These are phyloP conservation scores for Xerocomus spinulosus DNA, from an alignment of 768 basidiomycete genomes.

Conservation along the genomic window DNA sequence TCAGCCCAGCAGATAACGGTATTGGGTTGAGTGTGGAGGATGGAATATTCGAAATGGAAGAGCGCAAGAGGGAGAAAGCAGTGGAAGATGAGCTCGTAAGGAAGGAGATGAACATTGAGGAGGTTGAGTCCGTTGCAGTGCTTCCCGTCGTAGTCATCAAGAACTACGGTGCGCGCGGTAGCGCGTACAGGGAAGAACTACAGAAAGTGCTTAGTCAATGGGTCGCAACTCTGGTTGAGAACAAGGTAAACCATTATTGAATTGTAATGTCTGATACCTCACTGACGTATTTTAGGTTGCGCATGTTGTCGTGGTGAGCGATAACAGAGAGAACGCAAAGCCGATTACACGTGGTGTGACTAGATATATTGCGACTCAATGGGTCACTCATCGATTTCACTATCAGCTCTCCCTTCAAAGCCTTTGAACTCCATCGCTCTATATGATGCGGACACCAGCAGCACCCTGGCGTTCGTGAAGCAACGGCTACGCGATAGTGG, in stretches of 20 bases:
- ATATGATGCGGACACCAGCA: conserved; percentile 79
- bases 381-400: background rate
- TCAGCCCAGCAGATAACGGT: conserved; percentile 36
- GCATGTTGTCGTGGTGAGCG: conserved; percentile 86
- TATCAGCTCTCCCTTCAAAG: conserved; percentile 73
- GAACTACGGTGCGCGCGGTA: conserved; percentile 63
- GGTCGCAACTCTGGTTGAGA: conserved; percentile 79
- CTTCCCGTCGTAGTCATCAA: conserved; percentile 86
- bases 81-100: conserved; percentile 29
- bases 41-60: conserved; percentile 11
- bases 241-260: conserved; percentile 46
- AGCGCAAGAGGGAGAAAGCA: conserved; percentile 25
- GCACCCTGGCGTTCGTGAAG: conserved; percentile 75
- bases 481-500: conserved; percentile 66
- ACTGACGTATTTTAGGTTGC: conserved; percentile 56
- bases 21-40: conserved; percentile 7
- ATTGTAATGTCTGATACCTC: background rate
- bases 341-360: conserved; percentile 69
- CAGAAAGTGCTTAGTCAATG: conserved; percentile 75
- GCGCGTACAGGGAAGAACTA: conserved; percentile 61
- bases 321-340: conserved; percentile 85
- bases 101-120: conserved; percentile 34
- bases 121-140: conserved; percentile 49
- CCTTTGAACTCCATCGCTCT: conserved; percentile 75
- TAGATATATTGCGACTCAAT: background rate